Evolutionary conservation across 371 early-diverging fungal species (phyloP).

Genomic region (Syncephalastrum contaminatum): DNA sequence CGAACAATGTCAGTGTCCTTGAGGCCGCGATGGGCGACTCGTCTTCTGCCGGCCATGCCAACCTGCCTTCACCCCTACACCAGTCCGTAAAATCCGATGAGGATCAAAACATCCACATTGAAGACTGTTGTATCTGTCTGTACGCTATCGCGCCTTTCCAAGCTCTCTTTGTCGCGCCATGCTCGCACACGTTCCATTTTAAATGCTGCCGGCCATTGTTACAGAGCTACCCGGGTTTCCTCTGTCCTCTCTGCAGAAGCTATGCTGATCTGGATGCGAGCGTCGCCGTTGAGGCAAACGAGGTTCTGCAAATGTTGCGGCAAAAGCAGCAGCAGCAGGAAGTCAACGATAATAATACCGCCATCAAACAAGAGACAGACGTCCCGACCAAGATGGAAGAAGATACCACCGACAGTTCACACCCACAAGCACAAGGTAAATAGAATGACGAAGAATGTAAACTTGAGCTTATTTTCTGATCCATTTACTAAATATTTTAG

Average conservation of each 20-base stretch:
- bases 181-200: constrained; percentile 92
- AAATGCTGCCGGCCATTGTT: constrained; percentile 79
- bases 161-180: constrained; percentile 90
- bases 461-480: background rate
- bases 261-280: constrained; percentile 85
- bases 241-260: constrained; percentile 91
- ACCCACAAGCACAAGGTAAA: constrained; percentile 8
- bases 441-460: background rate
- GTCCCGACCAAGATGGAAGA: background rate
- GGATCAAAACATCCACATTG: constrained; percentile 16
- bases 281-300: constrained; percentile 51
- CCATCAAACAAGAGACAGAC: constrained; percentile 3
- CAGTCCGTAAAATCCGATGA: background rate
- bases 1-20: constrained; percentile 31
- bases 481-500: background rate
- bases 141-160: constrained; percentile 83
- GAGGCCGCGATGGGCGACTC: constrained; percentile 20
- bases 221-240: constrained; percentile 66
- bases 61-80: background rate
- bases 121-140: constrained; percentile 94
- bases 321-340: too few species aligned
- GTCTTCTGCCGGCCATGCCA: too few species aligned
- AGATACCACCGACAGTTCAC: constrained; percentile 1
- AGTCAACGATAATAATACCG: too few species aligned
- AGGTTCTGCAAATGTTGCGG: constrained; percentile 5